These are phyloP conservation scores for Starmerella asiatica DNA, from an alignment of 805 yeast species.

Conservation along the genomic window DNA sequence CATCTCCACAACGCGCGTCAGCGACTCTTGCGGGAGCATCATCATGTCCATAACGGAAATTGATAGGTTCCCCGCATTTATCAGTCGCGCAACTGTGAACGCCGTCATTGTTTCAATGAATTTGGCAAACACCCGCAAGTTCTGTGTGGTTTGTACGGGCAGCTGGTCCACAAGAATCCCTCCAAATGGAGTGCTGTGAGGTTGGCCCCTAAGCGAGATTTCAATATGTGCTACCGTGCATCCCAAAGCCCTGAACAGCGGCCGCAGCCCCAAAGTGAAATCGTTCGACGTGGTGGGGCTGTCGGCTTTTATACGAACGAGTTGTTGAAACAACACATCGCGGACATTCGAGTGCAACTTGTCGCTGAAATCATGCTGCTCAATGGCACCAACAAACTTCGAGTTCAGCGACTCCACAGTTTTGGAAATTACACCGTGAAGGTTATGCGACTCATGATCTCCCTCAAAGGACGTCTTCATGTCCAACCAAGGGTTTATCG, in stretches of 20 bases:
- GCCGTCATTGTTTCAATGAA: constrained; percentile 15
- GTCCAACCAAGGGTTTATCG: constrained; percentile 3
- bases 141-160: constrained; percentile 14
- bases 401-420: constrained; percentile 5
- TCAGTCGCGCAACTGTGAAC: constrained; percentile 9
- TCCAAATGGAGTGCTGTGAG: constrained; percentile 23
- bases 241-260: constrained; percentile 7
- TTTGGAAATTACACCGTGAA: neutral
- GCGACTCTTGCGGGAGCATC: constrained; percentile 3
- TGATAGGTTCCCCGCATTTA: neutral
- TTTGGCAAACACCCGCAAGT: constrained; percentile 18
- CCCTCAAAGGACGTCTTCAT: constrained; percentile 3
- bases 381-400: constrained; percentile 7
- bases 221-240: constrained; percentile 15
- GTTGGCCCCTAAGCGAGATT: constrained; percentile 18
- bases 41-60: constrained; percentile 4
- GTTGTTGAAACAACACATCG: constrained; percentile 13
- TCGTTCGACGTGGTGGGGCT: constrained; percentile 1
- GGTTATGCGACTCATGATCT: neutral
- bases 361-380: constrained; percentile 8
- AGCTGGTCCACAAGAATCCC: constrained; percentile 39
- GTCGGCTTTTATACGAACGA: constrained; percentile 10
- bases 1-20: constrained; percentile 8
- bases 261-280: constrained; percentile 9
- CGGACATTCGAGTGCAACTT: constrained; percentile 11